Evolutionary conservation across 139 green algal genomes (phyloP), one percentile per base, ranked within the genome.

Genomic region (Tetradesmus lagerheimii): DNA sequence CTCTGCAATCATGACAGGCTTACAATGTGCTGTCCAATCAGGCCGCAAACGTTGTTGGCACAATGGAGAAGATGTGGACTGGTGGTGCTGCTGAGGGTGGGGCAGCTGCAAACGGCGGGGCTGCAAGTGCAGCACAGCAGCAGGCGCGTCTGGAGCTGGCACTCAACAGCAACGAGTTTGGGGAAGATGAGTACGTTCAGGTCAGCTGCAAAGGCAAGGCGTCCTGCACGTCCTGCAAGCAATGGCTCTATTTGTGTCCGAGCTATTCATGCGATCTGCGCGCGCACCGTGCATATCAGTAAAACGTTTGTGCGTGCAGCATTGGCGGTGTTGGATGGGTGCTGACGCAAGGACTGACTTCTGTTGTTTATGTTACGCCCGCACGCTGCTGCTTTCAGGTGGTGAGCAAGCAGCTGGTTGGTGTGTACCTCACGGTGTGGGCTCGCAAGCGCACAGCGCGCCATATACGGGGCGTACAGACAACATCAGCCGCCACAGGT

Each of bases 361-460:
- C 1, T 27, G 16, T 80, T 80, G 31, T 9, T 80, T 47, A 0
- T 80, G 74, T 9, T 80, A 11, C 34, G 5, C 71, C 29, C 41
- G 71, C 31, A 12, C 25, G 66, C 66, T 38, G n/a, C 39, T 96
- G 92, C 79, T n/a, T 94, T 18, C 93, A 96, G 91, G 92, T 98
- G 27, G 94, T 92, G 0, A 90, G 77, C 80, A 95, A 96, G 88
- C 96, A 98, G 91, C 92, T 99, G 93, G 96, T 99, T 27, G 97
- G 97, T 2, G 82, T 98, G 37, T 98, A 98, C 90, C 86, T 99
- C 9, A 95, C 89, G n/a, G 89, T 98, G n/a, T 99, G 96, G 96
- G 96, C 96, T 16, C 89, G 92, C 9, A 91, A 90, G 53, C 74
- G 43, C n/a, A 77, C 98, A 37, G 75, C 96, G 86, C 91, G 76